Conservation (phyloP, 176 grass and related monocot species). For the Bonia amplexicaulis region DNA sequence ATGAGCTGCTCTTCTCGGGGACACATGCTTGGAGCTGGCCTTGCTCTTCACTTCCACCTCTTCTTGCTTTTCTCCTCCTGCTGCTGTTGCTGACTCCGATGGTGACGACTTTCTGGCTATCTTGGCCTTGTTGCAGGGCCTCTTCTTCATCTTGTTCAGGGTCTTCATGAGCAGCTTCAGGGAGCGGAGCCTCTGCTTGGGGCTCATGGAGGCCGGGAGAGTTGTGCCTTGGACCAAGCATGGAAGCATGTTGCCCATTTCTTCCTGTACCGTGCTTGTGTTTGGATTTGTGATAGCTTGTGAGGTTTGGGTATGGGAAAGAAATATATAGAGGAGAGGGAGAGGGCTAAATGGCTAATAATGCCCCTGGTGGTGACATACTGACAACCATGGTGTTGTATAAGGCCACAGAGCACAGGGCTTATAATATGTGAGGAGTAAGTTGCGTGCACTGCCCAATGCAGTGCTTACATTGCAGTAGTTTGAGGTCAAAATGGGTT, state of each 20-base stretch:
- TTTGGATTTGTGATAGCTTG: neutral
- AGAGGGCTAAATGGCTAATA: constrained; percentile 19
- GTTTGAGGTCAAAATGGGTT: constrained; percentile 21
- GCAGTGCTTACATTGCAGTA: neutral
- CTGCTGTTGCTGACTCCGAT: neutral
- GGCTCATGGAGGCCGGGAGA: constrained; percentile 27
- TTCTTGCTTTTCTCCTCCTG: neutral
- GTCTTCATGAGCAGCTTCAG: constrained; percentile 40
- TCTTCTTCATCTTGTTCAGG: constrained; percentile 42
- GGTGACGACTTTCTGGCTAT: neutral
- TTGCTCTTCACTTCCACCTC: neutral
- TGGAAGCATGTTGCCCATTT: constrained; percentile 62
- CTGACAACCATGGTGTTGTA: constrained; percentile 39
- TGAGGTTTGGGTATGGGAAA: neutral
- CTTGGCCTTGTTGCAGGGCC: neutral
- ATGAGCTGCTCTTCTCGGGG: neutral
- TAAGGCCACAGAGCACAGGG: constrained; percentile 10
- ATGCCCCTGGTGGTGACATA: neutral
- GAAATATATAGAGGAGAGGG: neutral
- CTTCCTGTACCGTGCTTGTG: neutral
- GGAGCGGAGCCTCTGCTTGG: constrained; percentile 41
- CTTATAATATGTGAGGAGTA: constrained; percentile 22
- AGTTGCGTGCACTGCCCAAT: constrained; percentile 51
- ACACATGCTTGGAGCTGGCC: neutral
- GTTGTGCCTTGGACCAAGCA: constrained; percentile 50